Evolutionary conservation across 1,284 basidiomycete genomes (phyloP).

Genomic region (Phlebopus sp.): DNA sequence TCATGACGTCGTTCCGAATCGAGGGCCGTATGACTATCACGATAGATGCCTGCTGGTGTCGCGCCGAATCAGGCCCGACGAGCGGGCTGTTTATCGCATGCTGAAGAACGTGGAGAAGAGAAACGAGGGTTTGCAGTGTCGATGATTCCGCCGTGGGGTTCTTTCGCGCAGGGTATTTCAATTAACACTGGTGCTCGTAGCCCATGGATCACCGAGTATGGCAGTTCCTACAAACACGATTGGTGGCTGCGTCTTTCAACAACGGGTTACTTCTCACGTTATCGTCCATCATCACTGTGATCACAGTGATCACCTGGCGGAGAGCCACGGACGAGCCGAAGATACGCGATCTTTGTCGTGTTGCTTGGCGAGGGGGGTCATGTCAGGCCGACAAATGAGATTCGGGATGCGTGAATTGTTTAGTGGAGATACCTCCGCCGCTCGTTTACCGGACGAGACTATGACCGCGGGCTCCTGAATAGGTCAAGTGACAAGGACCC

Average conservation of each 20-base stretch:
- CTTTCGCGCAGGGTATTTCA: background rate
- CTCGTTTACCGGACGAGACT: too few relatives aligned
- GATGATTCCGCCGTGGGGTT: background rate
- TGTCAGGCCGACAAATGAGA: background rate
- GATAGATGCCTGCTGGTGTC: too few relatives aligned
- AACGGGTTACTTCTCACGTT: constrained; percentile 3
- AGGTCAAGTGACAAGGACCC: background rate
- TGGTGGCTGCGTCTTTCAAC: background rate
- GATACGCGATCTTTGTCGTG: background rate
- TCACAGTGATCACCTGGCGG: background rate
- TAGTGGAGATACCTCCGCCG: too few relatives aligned
- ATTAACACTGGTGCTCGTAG: background rate
- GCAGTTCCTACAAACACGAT: background rate
- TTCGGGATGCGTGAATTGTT: too few relatives aligned
- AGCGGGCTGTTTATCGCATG: background rate
- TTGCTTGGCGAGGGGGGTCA: background rate
- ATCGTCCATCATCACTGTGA: constrained; percentile 6
- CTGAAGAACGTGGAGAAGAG: background rate
- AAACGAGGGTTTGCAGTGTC: background rate
- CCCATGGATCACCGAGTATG: background rate
- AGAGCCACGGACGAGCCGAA: background rate
- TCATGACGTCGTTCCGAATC: background rate
- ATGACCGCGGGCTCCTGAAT: background rate
- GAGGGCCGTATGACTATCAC: background rate
- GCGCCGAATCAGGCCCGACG: background rate